phyloP scores from a whole-genome alignment of 208 protist species.

The Acanthamoeba lugdunensis region DNA sequence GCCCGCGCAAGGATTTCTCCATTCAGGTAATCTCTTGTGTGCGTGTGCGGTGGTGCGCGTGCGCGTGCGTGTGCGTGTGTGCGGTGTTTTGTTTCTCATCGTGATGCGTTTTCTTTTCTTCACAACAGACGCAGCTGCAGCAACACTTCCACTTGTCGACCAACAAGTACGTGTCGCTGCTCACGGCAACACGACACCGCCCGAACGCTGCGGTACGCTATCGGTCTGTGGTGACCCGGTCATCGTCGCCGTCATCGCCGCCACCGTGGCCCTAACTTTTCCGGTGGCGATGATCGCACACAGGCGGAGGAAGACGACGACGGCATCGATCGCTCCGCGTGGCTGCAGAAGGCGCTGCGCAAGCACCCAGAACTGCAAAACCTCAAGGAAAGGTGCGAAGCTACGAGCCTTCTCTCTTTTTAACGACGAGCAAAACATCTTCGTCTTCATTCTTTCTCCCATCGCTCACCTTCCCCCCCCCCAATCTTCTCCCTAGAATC shows the following conservation, averaged over 20 bases:
- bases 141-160: slow-evolving; percentile 10
- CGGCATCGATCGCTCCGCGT: slow-evolving; percentile 11
- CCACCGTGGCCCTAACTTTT: neutral
- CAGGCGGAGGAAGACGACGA: slow-evolving; percentile 8
- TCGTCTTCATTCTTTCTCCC: too few species aligned
- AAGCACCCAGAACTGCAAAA: slow-evolving; percentile 7
- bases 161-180: slow-evolving; percentile 34
- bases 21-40: neutral
- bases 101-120: neutral
- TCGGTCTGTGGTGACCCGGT: neutral
- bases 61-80: neutral
- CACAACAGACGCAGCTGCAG: slow-evolving; percentile 14
- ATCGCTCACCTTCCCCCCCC: neutral
- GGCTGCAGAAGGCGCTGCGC: neutral
- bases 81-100: too few species aligned
- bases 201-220: too few species aligned
- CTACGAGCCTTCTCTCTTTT: neutral
- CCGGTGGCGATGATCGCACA: too few species aligned
- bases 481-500: neutral
- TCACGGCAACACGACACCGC: neutral
- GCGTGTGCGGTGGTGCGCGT: neutral
- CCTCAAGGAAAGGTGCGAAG: neutral
- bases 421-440: neutral
- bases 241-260: neutral
- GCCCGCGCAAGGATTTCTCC: neutral